Percentiles rank a stretch among this genome's conserved stretches.
Conservation (phyloP, 2,329 filamentous ascomycete genomes). For the Fusarium gaditjirri region DNA sequence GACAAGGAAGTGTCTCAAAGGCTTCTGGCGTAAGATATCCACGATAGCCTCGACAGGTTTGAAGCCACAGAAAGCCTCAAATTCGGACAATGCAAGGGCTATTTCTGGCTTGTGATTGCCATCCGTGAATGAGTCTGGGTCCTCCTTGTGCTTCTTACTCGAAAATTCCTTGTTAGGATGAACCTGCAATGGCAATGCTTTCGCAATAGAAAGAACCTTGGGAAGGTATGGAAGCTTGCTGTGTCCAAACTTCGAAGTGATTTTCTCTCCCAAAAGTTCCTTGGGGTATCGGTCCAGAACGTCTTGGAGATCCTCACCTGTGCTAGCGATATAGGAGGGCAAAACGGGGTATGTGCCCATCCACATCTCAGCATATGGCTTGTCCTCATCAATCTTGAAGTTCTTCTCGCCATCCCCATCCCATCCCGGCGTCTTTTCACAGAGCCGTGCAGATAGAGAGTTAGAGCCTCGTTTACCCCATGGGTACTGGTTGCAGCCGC, state of each 20-base stretch:
- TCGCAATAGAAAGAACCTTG: slow-evolving; percentile 80
- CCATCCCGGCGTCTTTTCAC: slow-evolving; percentile 69
- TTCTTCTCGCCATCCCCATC: slow-evolving; percentile 44
- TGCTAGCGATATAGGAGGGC: slow-evolving; percentile 71
- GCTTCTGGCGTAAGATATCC: slow-evolving; percentile 63
- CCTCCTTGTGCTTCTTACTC: slow-evolving; percentile 68
- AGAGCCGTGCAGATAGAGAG: slow-evolving; percentile 73
- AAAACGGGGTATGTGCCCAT: slow-evolving; percentile 80
- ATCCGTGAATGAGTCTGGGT: slow-evolving; percentile 75
- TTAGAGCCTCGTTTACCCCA: slow-evolving; percentile 77
- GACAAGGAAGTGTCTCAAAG: slow-evolving; percentile 36
- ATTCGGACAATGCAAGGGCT: slow-evolving; percentile 74
- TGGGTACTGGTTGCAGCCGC: slow-evolving; percentile 68
- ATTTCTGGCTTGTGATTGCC: slow-evolving; percentile 85
- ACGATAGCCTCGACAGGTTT: slow-evolving; percentile 72
- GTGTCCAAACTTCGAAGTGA: slow-evolving; percentile 68
- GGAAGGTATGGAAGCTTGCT: slow-evolving; percentile 76
- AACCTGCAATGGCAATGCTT: slow-evolving; percentile 79
- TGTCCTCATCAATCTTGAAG: slow-evolving; percentile 72
- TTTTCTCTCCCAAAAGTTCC: slow-evolving; percentile 70
- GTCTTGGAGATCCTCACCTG: slow-evolving; percentile 71
- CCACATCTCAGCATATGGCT: slow-evolving; percentile 76
- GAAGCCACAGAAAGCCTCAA: slow-evolving; percentile 81
- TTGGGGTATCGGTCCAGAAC: slow-evolving; percentile 71
- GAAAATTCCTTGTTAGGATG: slow-evolving; percentile 78